phyloP scores from a whole-genome alignment of 805 yeast genomes.

The Saturnispora silvae region DNA sequence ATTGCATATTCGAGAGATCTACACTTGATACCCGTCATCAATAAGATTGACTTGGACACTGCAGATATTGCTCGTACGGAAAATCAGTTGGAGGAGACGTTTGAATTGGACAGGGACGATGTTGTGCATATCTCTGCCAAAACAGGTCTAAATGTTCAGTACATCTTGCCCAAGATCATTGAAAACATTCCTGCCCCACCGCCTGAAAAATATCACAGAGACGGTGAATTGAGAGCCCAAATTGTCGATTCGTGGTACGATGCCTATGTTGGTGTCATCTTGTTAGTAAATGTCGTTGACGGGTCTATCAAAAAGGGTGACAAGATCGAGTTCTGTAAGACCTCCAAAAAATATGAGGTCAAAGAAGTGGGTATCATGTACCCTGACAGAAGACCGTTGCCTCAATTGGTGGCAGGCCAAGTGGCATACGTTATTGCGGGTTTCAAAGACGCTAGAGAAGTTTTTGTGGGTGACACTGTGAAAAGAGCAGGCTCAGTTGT shows the following conservation, averaged over 20 bases:
- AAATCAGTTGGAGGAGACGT: slow-evolving; percentile 76
- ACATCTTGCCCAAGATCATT: slow-evolving; percentile 72
- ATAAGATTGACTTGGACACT: slow-evolving; percentile 81
- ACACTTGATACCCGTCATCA: slow-evolving; percentile 76
- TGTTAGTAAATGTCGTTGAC: slow-evolving; percentile 76
- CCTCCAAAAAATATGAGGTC: slow-evolving; percentile 68
- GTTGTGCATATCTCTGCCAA: slow-evolving; percentile 86
- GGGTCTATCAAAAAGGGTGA: slow-evolving; percentile 69
- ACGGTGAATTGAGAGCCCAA: slow-evolving; percentile 55
- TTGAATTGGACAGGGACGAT: slow-evolving; percentile 66
- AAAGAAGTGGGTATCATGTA: slow-evolving; percentile 94
- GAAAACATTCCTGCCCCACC: slow-evolving; percentile 57
- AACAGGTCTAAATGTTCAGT: slow-evolving; percentile 71
- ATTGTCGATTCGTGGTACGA: slow-evolving; percentile 98
- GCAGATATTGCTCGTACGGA: slow-evolving; percentile 76
- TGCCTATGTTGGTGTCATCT: slow-evolving; percentile 80
- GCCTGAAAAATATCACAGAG: slow-evolving; percentile 32
- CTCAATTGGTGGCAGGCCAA: slow-evolving; percentile 71
- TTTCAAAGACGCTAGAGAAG: slow-evolving; percentile 79
- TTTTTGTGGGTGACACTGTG: slow-evolving; percentile 85
- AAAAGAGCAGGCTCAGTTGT: slow-evolving; percentile 48
- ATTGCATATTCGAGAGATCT: slow-evolving; percentile 80
- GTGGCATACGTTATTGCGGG: slow-evolving; percentile 94
- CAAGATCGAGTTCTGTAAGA: slow-evolving; percentile 67
- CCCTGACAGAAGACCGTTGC: slow-evolving; percentile 69